Evolutionary conservation across 129 eudicot species (phyloP), one percentile per base, ranked within the genome.

Genomic region (Arctium lappa): DNA sequence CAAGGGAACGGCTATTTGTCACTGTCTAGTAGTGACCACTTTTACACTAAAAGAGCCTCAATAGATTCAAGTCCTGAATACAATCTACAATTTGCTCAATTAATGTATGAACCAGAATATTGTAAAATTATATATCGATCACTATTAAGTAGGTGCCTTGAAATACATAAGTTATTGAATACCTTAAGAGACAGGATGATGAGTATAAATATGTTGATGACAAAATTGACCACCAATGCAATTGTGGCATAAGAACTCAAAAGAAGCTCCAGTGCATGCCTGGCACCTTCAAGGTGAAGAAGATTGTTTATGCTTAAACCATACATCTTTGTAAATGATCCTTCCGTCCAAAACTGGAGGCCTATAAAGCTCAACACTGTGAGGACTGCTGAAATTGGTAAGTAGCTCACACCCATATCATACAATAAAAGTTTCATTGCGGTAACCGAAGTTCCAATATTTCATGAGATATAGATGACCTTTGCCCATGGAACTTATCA

Each of bases 111-210:
- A 8, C 50, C 1, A 8, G 50, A 42, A 8, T 11, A 42, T 42
- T 42, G 50, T 42, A 7, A 42, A 42, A 42, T 42, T 42, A 42
- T 11, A 42, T 42, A 8, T 42, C 12, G 13, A 42, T 42, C 50
- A 42, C 50, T 42, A 42, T 42, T 42, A 42, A 42, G 10, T 42
- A 42, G 12, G 40, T 56, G 62, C 32, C 62, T 72, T 4, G 30
- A 10, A 69, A 73, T 62, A 60, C 30, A 62, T 38, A 77, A 53
- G 46, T 76, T 22, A 37, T 75, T 62, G 73, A 39, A 60, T 86
- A 95, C 98, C 97, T 95, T 95, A 29, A 95, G 89, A 83, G 85
- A 85, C 87, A 95, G 75, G 79, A 91, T 78, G 73, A 81, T 79
- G 84, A 91, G 88, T 70, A 95, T 73, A 88, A 86, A 87, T n/a